These are phyloP conservation scores for Plasmodium adleri DNA, from an alignment of 169 alveolate genomes.

Conservation along the genomic window DNA sequence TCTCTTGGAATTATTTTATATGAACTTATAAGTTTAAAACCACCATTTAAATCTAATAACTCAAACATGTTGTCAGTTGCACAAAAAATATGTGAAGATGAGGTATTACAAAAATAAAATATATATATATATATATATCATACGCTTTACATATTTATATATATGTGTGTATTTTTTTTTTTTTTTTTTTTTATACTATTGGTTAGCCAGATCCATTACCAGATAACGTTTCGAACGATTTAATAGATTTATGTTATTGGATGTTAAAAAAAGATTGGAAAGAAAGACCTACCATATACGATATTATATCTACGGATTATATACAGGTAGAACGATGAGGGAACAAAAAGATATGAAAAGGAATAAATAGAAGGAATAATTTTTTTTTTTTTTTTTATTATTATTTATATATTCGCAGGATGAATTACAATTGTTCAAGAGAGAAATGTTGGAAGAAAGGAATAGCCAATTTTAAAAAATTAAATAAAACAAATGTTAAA, in stretches of 20 bases:
- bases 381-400: too few relatives aligned
- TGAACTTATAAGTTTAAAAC: slow-evolving; percentile 70
- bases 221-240: slow-evolving; percentile 34
- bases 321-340: slow-evolving; percentile 27
- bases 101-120: slow-evolving; percentile 21
- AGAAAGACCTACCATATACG: slow-evolving; percentile 64
- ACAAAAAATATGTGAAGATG: slow-evolving; percentile 75
- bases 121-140: not conserved
- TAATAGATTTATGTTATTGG: slow-evolving; percentile 62
- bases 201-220: slow-evolving; percentile 77
- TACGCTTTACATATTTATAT: not conserved
- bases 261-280: slow-evolving; percentile 64
- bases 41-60: slow-evolving; percentile 73
- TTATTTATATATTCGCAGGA: slow-evolving; percentile 1
- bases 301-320: slow-evolving; percentile 59
- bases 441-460: slow-evolving; percentile 22
- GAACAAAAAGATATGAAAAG: not conserved
- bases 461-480: not conserved
- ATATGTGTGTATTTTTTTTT: not conserved
- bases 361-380: not conserved
- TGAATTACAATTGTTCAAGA: slow-evolving; percentile 55
- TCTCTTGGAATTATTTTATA: slow-evolving; percentile 74
- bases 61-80: slow-evolving; percentile 54
- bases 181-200: not conserved
- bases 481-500: too few relatives aligned